Evolutionary conservation across 2,329 filamentous ascomycete species (phyloP).

Genomic region (Venturia asperata): DNA sequence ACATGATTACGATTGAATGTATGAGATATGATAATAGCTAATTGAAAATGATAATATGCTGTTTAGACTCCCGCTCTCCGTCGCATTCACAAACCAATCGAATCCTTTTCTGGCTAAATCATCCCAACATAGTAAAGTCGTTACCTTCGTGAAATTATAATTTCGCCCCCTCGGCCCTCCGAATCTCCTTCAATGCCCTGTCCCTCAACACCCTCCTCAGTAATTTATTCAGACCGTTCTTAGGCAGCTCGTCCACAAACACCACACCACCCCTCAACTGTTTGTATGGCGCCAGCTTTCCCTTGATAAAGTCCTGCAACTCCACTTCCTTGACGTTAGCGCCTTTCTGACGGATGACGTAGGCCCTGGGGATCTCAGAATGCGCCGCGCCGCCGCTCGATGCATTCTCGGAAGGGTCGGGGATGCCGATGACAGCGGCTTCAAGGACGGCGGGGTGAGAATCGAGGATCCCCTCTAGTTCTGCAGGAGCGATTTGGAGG

Average conservation of each 20-base stretch:
- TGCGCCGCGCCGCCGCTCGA: background rate
- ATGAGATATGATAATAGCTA: too few relatives aligned
- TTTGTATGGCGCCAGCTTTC: conserved; percentile 35
- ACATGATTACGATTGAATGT: too few relatives aligned
- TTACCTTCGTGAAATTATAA: background rate
- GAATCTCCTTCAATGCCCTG: conserved; percentile 24
- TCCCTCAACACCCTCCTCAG: conserved; percentile 29
- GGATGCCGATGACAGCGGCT: conserved; percentile 41
- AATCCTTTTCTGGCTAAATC: too few relatives aligned
- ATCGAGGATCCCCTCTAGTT: conserved; percentile 41
- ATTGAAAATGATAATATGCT: too few relatives aligned
- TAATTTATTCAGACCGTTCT: conserved; percentile 31
- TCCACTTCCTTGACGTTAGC: conserved; percentile 22
- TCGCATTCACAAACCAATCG: too few relatives aligned
- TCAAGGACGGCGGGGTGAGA: conserved; percentile 37
- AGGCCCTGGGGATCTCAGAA: conserved; percentile 37
- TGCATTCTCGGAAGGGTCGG: background rate
- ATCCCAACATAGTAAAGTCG: background rate
- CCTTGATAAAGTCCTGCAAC: conserved; percentile 28
- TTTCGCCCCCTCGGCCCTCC: conserved; percentile 6
- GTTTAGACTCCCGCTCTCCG: too few relatives aligned
- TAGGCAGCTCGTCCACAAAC: conserved; percentile 29
- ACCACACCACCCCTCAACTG: conserved; percentile 28
- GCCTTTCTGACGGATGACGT: conserved; percentile 33
- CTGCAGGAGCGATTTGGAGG: conserved; percentile 44